Conservation (phyloP, 1,284 basidiomycete species). For the Uromyces viciae-fabae region DNA sequence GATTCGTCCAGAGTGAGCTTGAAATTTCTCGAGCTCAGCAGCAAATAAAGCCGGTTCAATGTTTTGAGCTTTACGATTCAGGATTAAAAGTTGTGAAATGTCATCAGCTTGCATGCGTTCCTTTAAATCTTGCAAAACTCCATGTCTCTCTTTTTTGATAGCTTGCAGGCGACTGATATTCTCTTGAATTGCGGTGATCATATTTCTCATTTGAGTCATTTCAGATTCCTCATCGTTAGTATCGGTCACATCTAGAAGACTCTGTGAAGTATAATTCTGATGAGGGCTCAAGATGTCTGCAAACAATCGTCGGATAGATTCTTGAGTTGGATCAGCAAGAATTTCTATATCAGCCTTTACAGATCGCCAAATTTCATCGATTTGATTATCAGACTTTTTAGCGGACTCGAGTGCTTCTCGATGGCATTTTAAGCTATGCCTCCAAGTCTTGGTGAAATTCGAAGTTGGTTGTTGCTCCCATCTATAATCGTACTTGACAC, state of each 20-base stretch:
- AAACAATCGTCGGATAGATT: conserved; percentile 69
- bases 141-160: conserved; percentile 75
- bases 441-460: conserved; percentile 66
- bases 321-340: conserved; percentile 61
- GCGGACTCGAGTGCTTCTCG: conserved; percentile 72
- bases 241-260: conserved; percentile 56
- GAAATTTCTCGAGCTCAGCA: conserved; percentile 89
- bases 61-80: conserved; percentile 73
- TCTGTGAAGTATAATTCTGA: conserved; percentile 60
- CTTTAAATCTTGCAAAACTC: conserved; percentile 87
- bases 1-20: conserved; percentile 79
- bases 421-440: conserved; percentile 78
- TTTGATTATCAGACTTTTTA: conserved; percentile 71
- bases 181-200: conserved; percentile 74
- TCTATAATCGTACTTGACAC: conserved; percentile 74
- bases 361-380: conserved; percentile 69
- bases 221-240: conserved; percentile 64
- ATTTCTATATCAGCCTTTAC: conserved; percentile 68
- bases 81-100: conserved; percentile 85
- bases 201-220: conserved; percentile 64
- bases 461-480: conserved; percentile 88
- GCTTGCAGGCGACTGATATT: conserved; percentile 70
- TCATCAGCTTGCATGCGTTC: conserved; percentile 96
- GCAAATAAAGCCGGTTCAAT: conserved; percentile 85
- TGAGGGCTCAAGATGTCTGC: conserved; percentile 60